Evolutionary conservation across 2,329 filamentous ascomycete genomes (phyloP), one percentile per base, ranked within the genome.

Genomic region (Fusarium multiceps): DNA sequence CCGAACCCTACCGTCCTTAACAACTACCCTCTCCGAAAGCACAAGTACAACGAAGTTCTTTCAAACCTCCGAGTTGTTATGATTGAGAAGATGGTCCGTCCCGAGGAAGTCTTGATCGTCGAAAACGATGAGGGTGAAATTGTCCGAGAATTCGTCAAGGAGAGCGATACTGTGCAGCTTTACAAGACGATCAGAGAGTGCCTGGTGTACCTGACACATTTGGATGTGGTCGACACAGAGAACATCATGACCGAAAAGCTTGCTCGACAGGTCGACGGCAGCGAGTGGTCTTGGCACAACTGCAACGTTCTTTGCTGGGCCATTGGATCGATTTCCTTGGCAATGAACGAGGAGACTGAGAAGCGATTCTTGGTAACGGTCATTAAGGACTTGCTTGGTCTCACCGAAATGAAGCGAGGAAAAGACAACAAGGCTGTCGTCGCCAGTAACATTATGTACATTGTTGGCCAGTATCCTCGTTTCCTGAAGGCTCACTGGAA

Each of bases 401-500:
- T 99, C 59, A 99, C 96, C 0, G 96, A 99, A 81, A 98, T 98
- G 94, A 99, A 99, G 85, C 93, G 97, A 56, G 96, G 96, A 68
- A 99, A 99, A 78, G 96, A 99, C 84, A 99, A 99, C 87, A 99
- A 99, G 80, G 96, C 96, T 14, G 96, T 99, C 12, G 96, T 99
- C 42, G 96, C 96, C 69, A 97, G 93, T 83, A 99, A 99, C 83
- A 99, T 99, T 77, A 99, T 99, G 96, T 99, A 99, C 80, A 99
- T 99, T 82, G 96, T 99, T 66, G 96, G 96, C 63, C 96, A 99
- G 79, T 99, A 99, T 78, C 96, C 96, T 40, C 93, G 96, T 21
- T 99, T 99, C 84, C 84, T 99, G 75, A 99, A 99, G 84, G 96
- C 96, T 3, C 96, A 99, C 81, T 99, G 96, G 96, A 99, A 99